Conservation (phyloP, 2,329 filamentous ascomycete species). For the Pleomassaria siparia region DNA sequence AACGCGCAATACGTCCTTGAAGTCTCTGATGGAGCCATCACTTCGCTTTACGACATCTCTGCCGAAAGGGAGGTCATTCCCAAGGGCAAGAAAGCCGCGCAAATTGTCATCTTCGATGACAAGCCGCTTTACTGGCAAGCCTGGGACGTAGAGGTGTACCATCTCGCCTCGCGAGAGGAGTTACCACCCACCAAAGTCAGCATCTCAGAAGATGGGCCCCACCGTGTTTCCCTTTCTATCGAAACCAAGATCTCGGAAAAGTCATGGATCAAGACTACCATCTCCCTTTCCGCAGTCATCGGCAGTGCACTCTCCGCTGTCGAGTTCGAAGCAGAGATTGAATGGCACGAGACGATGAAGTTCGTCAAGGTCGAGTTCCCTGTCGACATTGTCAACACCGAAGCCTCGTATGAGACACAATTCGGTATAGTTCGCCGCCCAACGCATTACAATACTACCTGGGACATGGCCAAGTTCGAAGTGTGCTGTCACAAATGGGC, state of each 20-base stretch:
- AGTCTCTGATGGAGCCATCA: slow-evolving; percentile 75
- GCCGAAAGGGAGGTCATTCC: slow-evolving; percentile 77
- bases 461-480: slow-evolving; percentile 98
- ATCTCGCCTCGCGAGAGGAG: slow-evolving; percentile 82
- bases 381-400: slow-evolving; percentile 84
- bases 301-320: slow-evolving; percentile 68
- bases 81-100: slow-evolving; percentile 74
- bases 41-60: slow-evolving; percentile 75
- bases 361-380: slow-evolving; percentile 99
- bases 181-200: slow-evolving; percentile 68
- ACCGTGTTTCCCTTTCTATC: slow-evolving; percentile 79
- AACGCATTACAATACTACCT: slow-evolving; percentile 96
- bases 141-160: slow-evolving; percentile 97
- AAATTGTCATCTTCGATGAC: slow-evolving; percentile 93
- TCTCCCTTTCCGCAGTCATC: slow-evolving; percentile 72
- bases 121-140: slow-evolving; percentile 97
- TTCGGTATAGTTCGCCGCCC: slow-evolving; percentile 86
- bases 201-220: slow-evolving; percentile 70
- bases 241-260: slow-evolving; percentile 84
- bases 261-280: slow-evolving; percentile 83
- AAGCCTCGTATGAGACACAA: slow-evolving; percentile 93
- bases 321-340: slow-evolving; percentile 81
- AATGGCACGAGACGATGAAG: slow-evolving; percentile 96
- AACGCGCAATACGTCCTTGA: slow-evolving; percentile 76
- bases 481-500: slow-evolving; percentile 96